Base-by-base conservation (phyloP, 2,329 filamentous ascomycete species). In the Neoarthrinium moseri region DNA sequence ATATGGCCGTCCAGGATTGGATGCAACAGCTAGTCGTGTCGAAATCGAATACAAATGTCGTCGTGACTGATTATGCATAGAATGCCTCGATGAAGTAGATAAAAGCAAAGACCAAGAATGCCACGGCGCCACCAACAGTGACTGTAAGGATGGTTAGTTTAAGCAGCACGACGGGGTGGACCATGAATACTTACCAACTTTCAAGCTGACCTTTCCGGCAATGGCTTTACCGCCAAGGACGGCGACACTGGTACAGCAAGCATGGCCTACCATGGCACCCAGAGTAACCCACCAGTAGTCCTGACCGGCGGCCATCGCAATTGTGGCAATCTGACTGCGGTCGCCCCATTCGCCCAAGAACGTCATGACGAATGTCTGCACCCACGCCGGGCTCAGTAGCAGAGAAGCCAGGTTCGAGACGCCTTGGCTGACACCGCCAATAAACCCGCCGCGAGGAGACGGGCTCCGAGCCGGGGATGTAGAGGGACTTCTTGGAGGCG, bases 271-370 rank as follows among this genome's bases (percentile, higher is more conserved):
- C 27, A 94, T 81, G 2, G 94, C 92, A 48, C 94, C 94, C 37
- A 91, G 75, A 4, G 91, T 96, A 27, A 99, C 94, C 88, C 91
- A 96, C 92, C 92, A 97, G 68, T 97, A 99, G 65, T 99, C 94
- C 67, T 95, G 89, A 17, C 94, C 94, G 26, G 94, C 92, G 40
- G 94, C 94, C 94, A 99, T 99, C 44, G 94, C 94, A 62, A 99
- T 95, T 0, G 94, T 99, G 18, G 94, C 94, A 60, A 99, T 97
- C 71, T 99, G 94, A 64, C 89, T 95, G 56, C 94, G 84, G 62
- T 99, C 94, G 47, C 94, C 94, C 94, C 94, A 99, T 67, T 99
- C 94, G 32, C 94, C 94, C 23, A 99, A 72, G 71, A 99, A 99
- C 2, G 94, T 99, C 94, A 99, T 99, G 57, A 95, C 82, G 63